Percentiles rank a stretch among this genome's conserved stretches.
phyloP scores from a whole-genome alignment of 371 early-diverging fungal genomes.

The Mucor circinelloides region DNA sequence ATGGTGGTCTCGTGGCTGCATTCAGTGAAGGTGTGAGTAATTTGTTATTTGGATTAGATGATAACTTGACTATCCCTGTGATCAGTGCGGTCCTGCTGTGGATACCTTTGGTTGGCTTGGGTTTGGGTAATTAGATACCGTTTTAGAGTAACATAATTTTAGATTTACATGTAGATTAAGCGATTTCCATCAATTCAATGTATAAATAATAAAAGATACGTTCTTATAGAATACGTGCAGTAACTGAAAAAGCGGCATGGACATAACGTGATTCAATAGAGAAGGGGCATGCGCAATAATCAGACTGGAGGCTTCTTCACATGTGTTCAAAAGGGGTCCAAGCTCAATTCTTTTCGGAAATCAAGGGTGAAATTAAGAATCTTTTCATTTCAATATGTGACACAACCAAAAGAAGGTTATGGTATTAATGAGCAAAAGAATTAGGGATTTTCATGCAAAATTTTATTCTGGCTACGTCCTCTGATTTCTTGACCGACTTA shows the following conservation, averaged over 20 bases:
- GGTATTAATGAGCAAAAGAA: not conserved
- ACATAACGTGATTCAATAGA: not conserved
- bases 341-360: no score
- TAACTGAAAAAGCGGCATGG: no score
- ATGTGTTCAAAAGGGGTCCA: no score
- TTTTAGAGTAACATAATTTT: not conserved
- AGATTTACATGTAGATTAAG: not conserved
- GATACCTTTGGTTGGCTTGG: conserved; percentile 32
- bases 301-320: no score
- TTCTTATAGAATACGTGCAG: no score
- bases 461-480: not conserved
- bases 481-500: not conserved
- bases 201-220: not conserved
- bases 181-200: not conserved
- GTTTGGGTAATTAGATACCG: conserved; percentile 16
- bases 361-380: no score
- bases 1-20: conserved; percentile 52
- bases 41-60: conserved; percentile 37
- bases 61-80: conserved; percentile 53
- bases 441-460: not conserved
- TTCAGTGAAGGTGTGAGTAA: conserved; percentile 49
- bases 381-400: not conserved
- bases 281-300: no score
- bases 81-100: conserved; percentile 45
- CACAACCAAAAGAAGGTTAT: not conserved